A percentile compares a stretch with the other conserved stretches of the same genome.
These are phyloP conservation scores for Curvularia spicifera DNA, from an alignment of 2,329 filamentous ascomycete species.

Conservation along the genomic window DNA sequence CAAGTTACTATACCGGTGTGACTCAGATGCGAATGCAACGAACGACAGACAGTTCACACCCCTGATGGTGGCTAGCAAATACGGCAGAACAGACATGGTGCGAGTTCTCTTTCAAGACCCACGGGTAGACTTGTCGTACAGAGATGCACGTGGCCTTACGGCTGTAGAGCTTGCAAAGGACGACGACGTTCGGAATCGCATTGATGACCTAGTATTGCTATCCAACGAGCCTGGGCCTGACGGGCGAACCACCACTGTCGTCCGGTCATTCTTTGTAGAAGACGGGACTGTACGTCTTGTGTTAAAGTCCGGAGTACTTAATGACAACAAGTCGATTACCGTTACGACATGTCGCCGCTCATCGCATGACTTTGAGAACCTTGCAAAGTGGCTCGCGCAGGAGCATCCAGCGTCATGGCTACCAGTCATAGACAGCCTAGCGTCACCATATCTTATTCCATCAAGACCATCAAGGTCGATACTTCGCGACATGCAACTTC, in stretches of 20 bases:
- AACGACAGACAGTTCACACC: slow-evolving; percentile 96
- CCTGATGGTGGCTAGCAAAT: slow-evolving; percentile 98
- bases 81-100: slow-evolving; percentile 92
- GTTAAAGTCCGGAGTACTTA: slow-evolving; percentile 89
- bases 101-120: slow-evolving; percentile 85
- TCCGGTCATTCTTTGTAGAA: slow-evolving; percentile 95
- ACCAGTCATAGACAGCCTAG: slow-evolving; percentile 75
- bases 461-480: slow-evolving; percentile 88
- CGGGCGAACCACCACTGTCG: slow-evolving; percentile 86
- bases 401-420: slow-evolving; percentile 98
- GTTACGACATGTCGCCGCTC: slow-evolving; percentile 93
- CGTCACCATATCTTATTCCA: slow-evolving; percentile 90
- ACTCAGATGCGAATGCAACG: slow-evolving; percentile 93
- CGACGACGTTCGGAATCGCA: slow-evolving; percentile 93
- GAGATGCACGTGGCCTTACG: slow-evolving; percentile 85
- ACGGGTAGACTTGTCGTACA: slow-evolving; percentile 81
- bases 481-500: slow-evolving; percentile 83
- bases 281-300: slow-evolving; percentile 92
- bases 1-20: slow-evolving; percentile 79
- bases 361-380: slow-evolving; percentile 86
- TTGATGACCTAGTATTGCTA: slow-evolving; percentile 90
- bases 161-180: slow-evolving; percentile 97
- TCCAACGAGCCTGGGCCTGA: slow-evolving; percentile 70
- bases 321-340: slow-evolving; percentile 81
- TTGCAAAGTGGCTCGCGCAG: slow-evolving; percentile 79